These are phyloP conservation scores for Macaranga tanarius DNA, from an alignment of 441 rosid species.

Conservation along the genomic window DNA sequence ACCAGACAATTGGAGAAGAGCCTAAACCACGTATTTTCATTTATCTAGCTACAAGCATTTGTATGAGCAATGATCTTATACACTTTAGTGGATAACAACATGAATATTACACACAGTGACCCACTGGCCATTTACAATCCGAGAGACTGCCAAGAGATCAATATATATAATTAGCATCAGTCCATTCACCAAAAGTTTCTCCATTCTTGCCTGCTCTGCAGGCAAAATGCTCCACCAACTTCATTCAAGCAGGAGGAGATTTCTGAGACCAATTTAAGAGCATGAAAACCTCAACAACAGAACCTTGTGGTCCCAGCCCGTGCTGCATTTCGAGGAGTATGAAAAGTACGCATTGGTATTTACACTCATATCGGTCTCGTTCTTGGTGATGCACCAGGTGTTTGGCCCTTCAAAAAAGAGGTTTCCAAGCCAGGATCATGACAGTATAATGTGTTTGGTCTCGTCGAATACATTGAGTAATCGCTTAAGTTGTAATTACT, in stretches of 20 bases:
- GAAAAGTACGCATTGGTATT: constrained; percentile 24
- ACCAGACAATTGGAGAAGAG: not conserved
- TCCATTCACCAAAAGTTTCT: constrained; percentile 2
- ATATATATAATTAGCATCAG: constrained; percentile 14
- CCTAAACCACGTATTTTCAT: constrained; percentile 1
- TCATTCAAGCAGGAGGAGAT: not conserved
- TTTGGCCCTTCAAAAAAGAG: constrained; percentile 44
- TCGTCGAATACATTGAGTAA: constrained; percentile 47
- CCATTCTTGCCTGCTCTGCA: not conserved
- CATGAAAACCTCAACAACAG: not conserved
- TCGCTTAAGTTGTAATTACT: constrained; percentile 53
- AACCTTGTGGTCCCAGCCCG: constrained; percentile 5
- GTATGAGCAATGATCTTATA: constrained; percentile 21
- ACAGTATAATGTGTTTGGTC: constrained; percentile 42
- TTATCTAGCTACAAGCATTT: constrained; percentile 3
- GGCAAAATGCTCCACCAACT: constrained; percentile 5
- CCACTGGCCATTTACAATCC: constrained; percentile 37
- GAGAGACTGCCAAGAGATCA: constrained; percentile 25
- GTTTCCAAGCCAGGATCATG: constrained; percentile 52
- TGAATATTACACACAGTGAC: constrained; percentile 24
- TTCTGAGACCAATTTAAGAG: not conserved
- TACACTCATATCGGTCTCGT: constrained; percentile 60
- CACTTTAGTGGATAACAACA: constrained; percentile 26
- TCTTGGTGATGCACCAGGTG: constrained; percentile 58
- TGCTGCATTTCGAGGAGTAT: constrained; percentile 13